Evolutionary conservation across 306 rosid genomes (phyloP).

Genomic region (Malus asiatica): DNA sequence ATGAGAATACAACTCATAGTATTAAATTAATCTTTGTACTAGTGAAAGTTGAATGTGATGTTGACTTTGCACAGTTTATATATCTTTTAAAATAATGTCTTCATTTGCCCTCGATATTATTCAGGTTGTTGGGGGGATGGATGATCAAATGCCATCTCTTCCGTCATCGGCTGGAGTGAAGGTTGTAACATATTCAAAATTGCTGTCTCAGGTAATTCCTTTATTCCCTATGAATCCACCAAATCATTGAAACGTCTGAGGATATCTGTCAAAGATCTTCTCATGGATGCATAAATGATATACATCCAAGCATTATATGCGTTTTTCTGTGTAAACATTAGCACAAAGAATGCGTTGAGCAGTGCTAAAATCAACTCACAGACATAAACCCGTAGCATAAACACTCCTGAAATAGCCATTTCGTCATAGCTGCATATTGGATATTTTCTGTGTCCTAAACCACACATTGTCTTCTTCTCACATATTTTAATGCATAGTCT

Average conservation of each 20-base stretch:
- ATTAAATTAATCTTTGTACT: constrained; percentile 12
- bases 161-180: constrained; percentile 76
- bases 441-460: neutral
- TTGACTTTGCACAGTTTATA: neutral
- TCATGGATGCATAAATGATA: neutral
- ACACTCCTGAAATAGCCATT: neutral
- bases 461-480: neutral
- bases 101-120: constrained; percentile 12
- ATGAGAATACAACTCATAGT: constrained; percentile 19
- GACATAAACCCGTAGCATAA: neutral
- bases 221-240: constrained; percentile 15
- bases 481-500: neutral
- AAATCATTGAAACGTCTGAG: neutral
- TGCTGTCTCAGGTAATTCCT: constrained; percentile 63
- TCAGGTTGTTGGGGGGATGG: constrained; percentile 88
- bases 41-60: neutral
- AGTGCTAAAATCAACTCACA: neutral
- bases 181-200: constrained; percentile 64
- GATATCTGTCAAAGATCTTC: neutral
- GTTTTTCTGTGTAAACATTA: neutral
- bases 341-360: neutral
- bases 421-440: neutral
- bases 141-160: constrained; percentile 75
- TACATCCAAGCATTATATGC: neutral
- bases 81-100: neutral